Conservation (phyloP, 768 basidiomycete genomes). For the Tubosaeta brunneosetosa region DNA sequence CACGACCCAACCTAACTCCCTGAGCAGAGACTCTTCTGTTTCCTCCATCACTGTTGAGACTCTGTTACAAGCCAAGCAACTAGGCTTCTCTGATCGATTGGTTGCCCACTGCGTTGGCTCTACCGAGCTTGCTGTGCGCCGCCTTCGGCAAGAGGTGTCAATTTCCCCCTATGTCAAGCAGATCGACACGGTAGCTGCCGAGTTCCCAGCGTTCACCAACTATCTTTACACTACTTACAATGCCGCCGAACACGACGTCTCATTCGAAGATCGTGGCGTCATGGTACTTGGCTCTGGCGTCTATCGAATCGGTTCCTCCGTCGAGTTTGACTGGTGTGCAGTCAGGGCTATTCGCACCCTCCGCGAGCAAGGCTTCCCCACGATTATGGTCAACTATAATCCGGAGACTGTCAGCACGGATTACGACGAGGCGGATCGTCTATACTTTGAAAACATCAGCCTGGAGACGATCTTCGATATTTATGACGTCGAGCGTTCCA, state of each 20-base stretch:
- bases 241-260: constrained; percentile 88
- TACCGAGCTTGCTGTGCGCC: constrained; percentile 89
- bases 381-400: constrained; percentile 99
- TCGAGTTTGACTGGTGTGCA: constrained; percentile 99
- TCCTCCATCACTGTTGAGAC: constrained; percentile 57
- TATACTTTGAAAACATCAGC: constrained; percentile 99
- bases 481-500: constrained; percentile 84
- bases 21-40: constrained; percentile 54
- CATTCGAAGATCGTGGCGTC: constrained; percentile 87
- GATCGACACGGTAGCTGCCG: constrained; percentile 98
- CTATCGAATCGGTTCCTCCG: constrained; percentile 97
- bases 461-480: constrained; percentile 96
- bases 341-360: constrained; percentile 95
- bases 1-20: background rate
- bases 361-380: constrained; percentile 89
- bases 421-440: constrained; percentile 96
- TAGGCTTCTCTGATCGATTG: constrained; percentile 94
- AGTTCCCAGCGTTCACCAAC: constrained; percentile 98
- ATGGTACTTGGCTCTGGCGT: constrained; percentile 98
- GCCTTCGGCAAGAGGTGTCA: constrained; percentile 76
- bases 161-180: constrained; percentile 95
- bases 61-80: constrained; percentile 83
- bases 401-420: constrained; percentile 99
- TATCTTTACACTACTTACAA: constrained; percentile 99
- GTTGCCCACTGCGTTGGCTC: constrained; percentile 79